Percentiles rank a stretch among this genome's conserved stretches.
phyloP scores from a whole-genome alignment of 2,329 filamentous ascomycete genomes.

The Cladorrhinum sp. region DNA sequence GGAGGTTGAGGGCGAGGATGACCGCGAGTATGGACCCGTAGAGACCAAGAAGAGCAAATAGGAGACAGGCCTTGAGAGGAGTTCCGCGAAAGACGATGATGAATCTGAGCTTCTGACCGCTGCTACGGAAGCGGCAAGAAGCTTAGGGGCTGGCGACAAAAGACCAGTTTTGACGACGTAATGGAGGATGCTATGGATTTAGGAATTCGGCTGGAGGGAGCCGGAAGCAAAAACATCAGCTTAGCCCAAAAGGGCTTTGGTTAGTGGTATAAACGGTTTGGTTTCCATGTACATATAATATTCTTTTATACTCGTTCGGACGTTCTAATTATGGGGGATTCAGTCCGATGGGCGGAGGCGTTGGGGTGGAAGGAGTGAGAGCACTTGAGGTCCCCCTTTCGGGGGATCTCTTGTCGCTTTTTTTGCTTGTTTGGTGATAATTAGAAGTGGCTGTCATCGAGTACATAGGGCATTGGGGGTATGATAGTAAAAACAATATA shows the following conservation, averaged over 20 bases:
- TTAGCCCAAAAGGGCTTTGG: background rate
- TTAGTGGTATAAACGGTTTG: background rate
- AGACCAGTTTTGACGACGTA: constrained; percentile 13
- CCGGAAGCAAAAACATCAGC: background rate
- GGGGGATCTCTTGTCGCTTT: background rate
- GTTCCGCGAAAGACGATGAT: background rate
- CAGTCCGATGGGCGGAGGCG: background rate
- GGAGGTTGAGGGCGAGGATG: constrained; percentile 62
- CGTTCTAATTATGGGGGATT: background rate
- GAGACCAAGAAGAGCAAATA: constrained; percentile 48
- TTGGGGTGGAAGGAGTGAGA: background rate
- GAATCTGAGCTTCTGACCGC: background rate
- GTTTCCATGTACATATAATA: background rate
- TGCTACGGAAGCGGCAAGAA: background rate
- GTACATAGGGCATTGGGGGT: background rate
- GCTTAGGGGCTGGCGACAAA: background rate
- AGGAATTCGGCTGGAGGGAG: background rate
- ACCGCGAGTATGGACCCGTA: constrained; percentile 44
- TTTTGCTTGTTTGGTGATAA: background rate
- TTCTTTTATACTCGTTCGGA: background rate
- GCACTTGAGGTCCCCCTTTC: background rate
- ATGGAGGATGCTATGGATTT: constrained; percentile 17
- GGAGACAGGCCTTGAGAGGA: background rate
- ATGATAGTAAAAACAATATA: background rate
- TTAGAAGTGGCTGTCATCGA: background rate